Conservation (phyloP, 768 basidiomycete genomes). For the Tulasnella sp. region DNA sequence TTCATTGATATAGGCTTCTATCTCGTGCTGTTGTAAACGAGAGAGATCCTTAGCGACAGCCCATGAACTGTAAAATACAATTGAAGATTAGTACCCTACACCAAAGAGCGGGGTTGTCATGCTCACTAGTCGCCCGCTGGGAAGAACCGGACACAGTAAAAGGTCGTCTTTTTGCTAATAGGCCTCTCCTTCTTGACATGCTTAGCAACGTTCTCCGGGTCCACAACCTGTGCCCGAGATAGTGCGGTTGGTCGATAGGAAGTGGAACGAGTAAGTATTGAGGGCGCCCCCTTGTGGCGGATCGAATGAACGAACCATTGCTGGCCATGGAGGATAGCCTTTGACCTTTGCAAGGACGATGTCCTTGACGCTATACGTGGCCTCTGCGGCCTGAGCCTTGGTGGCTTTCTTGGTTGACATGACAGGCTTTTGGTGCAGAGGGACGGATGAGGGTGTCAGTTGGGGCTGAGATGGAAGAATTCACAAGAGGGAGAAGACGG, state of each 20-base stretch:
- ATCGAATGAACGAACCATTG: conserved; percentile 63
- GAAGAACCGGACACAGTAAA: conserved; percentile 85
- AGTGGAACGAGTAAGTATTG: conserved; percentile 20
- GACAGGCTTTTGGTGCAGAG: background rate
- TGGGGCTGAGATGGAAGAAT: conserved; percentile 30
- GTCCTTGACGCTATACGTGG: conserved; percentile 72
- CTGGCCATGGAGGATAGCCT: conserved; percentile 95
- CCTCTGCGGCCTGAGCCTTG: conserved; percentile 35
- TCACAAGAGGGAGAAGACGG: conserved; percentile 11
- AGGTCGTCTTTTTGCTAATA: conserved; percentile 65
- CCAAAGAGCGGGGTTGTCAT: background rate
- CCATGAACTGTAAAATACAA: conserved; percentile 67
- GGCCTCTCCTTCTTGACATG: conserved; percentile 73
- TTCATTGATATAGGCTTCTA: conserved; percentile 79
- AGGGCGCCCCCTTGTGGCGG: conserved; percentile 3
- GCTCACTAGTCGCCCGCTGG: conserved; percentile 93
- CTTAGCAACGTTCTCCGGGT: conserved; percentile 66
- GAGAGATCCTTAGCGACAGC: conserved; percentile 79
- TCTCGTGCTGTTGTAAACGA: conserved; percentile 74
- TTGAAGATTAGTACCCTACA: background rate
- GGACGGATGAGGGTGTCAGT: conserved; percentile 19
- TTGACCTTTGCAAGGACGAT: conserved; percentile 91
- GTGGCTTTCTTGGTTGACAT: conserved; percentile 38
- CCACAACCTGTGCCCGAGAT: conserved; percentile 64
- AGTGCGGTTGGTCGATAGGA: background rate